Percentiles rank a stretch among this genome's conserved stretches.
phyloP scores from a whole-genome alignment of 345 rosid species.

The Punica granatum region DNA sequence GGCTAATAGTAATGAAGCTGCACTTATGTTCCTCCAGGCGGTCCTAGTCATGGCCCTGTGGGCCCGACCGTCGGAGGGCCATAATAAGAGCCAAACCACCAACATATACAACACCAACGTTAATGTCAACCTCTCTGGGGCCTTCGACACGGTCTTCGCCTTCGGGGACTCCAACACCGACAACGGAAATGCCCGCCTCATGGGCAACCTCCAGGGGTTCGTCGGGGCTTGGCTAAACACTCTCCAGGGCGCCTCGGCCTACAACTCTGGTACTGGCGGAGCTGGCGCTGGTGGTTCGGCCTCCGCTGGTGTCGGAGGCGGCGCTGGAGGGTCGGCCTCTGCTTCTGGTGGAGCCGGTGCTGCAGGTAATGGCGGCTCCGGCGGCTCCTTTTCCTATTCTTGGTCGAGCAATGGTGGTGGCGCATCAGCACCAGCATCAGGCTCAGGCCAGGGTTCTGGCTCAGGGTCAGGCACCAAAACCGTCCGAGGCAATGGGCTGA shows the following conservation, averaged over 20 bases:
- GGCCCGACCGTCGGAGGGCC: neutral
- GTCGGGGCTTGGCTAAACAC: neutral
- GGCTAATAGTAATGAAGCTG: neutral
- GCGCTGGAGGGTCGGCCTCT: too few relatives aligned
- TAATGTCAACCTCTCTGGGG: neutral
- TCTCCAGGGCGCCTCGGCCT: neutral
- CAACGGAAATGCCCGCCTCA: conserved; percentile 28
- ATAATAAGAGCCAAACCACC: neutral
- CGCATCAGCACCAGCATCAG: too few relatives aligned
- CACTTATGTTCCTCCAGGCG: neutral
- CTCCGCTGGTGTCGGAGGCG: too few relatives aligned
- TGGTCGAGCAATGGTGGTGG: too few relatives aligned
- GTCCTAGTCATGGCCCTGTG: neutral
- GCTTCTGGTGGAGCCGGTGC: neutral
- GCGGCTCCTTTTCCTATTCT: too few relatives aligned
- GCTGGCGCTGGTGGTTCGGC: too few relatives aligned
- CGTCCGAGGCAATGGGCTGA: conserved; percentile 3
- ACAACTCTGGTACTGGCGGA: too few relatives aligned
- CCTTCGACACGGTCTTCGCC: conserved; percentile 25
- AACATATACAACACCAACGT: neutral
- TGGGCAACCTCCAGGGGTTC: conserved; percentile 16
- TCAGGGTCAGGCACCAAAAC: neutral
- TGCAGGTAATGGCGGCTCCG: too few relatives aligned
- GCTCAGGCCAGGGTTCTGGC: neutral
- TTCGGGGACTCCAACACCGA: conserved; percentile 46